These are phyloP conservation scores for Gastrodia elata DNA, from an alignment of 106 monocot genomes.

Conservation along the genomic window DNA sequence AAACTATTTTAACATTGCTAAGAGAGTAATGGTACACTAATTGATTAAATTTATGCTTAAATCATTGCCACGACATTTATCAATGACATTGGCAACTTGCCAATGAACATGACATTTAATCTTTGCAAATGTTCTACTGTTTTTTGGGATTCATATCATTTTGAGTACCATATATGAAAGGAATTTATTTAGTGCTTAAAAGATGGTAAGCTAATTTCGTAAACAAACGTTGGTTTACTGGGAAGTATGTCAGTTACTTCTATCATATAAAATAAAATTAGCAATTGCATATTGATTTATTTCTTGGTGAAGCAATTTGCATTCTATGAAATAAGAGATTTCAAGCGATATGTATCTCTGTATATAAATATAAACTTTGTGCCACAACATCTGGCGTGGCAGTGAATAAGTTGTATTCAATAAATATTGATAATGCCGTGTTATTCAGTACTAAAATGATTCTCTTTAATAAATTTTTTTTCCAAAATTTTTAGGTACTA, in stretches of 20 bases:
- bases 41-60: not conserved
- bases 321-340: not conserved
- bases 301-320: not conserved
- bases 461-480: conserved; percentile 4
- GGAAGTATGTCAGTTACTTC: not conserved
- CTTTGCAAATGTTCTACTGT: not conserved
- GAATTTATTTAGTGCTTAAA: not conserved
- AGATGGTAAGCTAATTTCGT: not conserved
- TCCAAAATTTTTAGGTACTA: conserved; percentile 62
- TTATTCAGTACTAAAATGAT: not conserved
- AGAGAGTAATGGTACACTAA: not conserved
- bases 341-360: not conserved
- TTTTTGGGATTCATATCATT: not conserved
- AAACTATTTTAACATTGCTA: not conserved
- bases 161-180: not conserved
- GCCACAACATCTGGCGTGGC: not conserved
- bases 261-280: not conserved
- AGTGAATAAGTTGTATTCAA: not conserved
- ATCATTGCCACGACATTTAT: not conserved
- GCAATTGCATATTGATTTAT: not conserved
- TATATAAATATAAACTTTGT: not conserved
- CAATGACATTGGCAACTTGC: not conserved
- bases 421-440: not conserved
- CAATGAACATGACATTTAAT: not conserved
- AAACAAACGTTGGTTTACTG: not conserved